Conservation (phyloP, 176 grass and related monocot genomes). For the Cenchrus purpureus region DNA sequence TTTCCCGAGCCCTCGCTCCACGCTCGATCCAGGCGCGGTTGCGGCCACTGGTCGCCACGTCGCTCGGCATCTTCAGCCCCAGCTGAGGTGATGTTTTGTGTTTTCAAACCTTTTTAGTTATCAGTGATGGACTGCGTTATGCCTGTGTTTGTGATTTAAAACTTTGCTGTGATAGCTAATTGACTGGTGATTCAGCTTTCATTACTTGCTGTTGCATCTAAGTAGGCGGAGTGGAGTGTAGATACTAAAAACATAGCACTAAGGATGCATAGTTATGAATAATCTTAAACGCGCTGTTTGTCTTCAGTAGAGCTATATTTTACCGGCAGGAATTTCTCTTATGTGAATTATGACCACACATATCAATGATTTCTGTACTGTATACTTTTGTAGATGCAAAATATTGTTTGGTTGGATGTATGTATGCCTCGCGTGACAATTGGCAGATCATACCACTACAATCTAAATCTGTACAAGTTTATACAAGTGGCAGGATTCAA, state of each 20-base stretch:
- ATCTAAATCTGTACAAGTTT: not conserved
- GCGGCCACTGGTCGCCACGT: slow-evolving; percentile 22
- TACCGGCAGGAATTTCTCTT: slow-evolving; percentile 1
- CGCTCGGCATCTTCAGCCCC: slow-evolving; percentile 41
- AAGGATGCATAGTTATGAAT: not conserved
- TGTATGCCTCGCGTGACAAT: not conserved
- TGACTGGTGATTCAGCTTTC: not conserved
- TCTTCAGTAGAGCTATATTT: not conserved
- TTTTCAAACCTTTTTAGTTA: not conserved
- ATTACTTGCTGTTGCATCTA: slow-evolving; percentile 4
- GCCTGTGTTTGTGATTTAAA: not conserved
- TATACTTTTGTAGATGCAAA: not conserved
- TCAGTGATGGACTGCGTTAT: not conserved
- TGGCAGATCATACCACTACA: not conserved
- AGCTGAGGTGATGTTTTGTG: slow-evolving; percentile 39
- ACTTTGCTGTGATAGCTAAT: slow-evolving; percentile 4
- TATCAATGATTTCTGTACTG: not conserved
- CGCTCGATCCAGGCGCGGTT: slow-evolving; percentile 7
- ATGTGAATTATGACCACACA: not conserved
- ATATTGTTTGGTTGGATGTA: not conserved
- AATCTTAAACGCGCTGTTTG: not conserved
- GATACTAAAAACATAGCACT: not conserved
- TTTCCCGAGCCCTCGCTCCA: slow-evolving; percentile 27
- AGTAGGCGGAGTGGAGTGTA: not conserved
- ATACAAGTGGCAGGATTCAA: not conserved